A percentile compares a stretch with the other conserved stretches of the same genome.
Evolutionary conservation across 1,284 basidiomycete genomes (phyloP).

Genomic region (Pascua guehoae): DNA sequence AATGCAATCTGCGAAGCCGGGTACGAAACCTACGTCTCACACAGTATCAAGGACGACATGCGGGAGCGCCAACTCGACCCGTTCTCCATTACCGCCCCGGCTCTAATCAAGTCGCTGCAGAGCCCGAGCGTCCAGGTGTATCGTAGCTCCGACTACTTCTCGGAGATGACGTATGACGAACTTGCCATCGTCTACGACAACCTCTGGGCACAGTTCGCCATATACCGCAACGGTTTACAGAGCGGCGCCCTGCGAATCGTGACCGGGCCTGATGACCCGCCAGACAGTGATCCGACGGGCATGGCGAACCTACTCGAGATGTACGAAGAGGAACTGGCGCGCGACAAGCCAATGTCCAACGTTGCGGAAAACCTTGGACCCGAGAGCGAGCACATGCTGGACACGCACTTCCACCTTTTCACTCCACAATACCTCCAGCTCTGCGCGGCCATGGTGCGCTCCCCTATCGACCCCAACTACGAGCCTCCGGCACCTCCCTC

Average conservation of each 20-base stretch:
- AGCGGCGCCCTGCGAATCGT: conserved; percentile 57
- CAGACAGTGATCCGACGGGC: conserved; percentile 56
- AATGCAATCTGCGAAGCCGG: conserved; percentile 41
- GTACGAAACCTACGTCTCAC: conserved; percentile 32
- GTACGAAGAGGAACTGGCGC: conserved; percentile 51
- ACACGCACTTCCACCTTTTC: conserved; percentile 56
- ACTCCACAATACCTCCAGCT: conserved; percentile 56
- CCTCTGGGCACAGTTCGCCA: conserved; percentile 64
- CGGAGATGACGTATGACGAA: conserved; percentile 61
- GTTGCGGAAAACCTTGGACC: too few relatives aligned
- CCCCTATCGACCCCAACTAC: conserved; percentile 17
- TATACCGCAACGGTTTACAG: conserved; percentile 63
- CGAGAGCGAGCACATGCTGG: conserved; percentile 5
- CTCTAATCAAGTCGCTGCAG: conserved; percentile 58
- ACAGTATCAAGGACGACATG: not conserved
- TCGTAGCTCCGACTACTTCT: conserved; percentile 49
- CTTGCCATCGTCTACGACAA: conserved; percentile 58
- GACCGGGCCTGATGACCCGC: conserved; percentile 34
- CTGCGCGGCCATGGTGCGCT: conserved; percentile 31
- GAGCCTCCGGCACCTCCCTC: not conserved
- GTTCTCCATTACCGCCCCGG: conserved; percentile 56
- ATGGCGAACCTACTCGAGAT: conserved; percentile 57
- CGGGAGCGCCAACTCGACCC: conserved; percentile 44
- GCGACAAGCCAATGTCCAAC: too few relatives aligned
- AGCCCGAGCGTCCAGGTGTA: conserved; percentile 50